Conservation (phyloP, 2,329 filamentous ascomycete genomes). For the Xylariaceae sp. region DNA sequence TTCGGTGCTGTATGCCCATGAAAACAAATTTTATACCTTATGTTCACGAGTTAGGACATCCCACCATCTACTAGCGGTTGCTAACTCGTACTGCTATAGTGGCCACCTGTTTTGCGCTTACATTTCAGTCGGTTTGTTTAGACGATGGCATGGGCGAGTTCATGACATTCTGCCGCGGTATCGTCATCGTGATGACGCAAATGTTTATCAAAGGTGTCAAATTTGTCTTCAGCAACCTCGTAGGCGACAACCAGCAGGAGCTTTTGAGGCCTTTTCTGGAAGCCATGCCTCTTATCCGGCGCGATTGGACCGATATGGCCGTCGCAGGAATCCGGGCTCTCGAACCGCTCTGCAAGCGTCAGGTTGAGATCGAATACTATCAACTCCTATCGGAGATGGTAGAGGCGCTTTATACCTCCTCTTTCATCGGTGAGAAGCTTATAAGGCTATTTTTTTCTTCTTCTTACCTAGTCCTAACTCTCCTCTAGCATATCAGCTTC, state of each 20-base stretch:
- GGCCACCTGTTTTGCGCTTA: conserved; percentile 61
- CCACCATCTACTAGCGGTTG: no score
- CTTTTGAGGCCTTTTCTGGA: conserved; percentile 50
- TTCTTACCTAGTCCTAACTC: neutral
- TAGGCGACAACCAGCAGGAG: conserved; percentile 45
- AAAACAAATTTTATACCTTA: neutral
- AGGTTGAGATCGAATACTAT: conserved; percentile 51
- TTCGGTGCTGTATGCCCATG: neutral
- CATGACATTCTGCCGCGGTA: conserved; percentile 62
- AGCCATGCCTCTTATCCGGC: conserved; percentile 48
- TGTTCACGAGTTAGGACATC: neutral
- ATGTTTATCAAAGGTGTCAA: conserved; percentile 53
- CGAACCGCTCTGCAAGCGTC: conserved; percentile 45
- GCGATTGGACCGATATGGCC: conserved; percentile 51
- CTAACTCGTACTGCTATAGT: conserved; percentile 32
- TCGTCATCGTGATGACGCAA: conserved; percentile 57
- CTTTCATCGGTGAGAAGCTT: conserved; percentile 52
- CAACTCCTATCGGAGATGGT: conserved; percentile 50
- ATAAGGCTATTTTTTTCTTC: neutral
- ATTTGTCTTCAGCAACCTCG: conserved; percentile 53
- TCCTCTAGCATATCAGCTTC: conserved; percentile 51
- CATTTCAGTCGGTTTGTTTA: conserved; percentile 60
- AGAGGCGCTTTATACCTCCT: conserved; percentile 54
- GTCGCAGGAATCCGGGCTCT: conserved; percentile 46
- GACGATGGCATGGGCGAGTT: conserved; percentile 63